Conservation (phyloP, 108 stramenopile genomes). For the Fragilariopsis cylindrus region DNA sequence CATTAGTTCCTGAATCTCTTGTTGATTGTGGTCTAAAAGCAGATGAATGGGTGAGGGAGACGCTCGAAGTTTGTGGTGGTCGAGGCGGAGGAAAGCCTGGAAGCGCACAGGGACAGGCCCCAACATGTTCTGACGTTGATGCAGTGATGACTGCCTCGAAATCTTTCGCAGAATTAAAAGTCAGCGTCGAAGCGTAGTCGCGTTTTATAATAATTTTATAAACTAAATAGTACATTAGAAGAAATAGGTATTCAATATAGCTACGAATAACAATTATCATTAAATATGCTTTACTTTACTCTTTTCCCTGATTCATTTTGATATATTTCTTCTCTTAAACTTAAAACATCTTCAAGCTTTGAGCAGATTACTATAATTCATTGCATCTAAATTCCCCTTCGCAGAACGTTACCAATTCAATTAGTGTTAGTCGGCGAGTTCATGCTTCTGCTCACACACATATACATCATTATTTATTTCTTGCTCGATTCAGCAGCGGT, state of each 20-base stretch:
- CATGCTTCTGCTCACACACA: background rate
- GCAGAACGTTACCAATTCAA: background rate
- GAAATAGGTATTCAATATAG: background rate
- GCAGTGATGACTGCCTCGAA: slow-evolving; percentile 67
- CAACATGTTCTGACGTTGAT: slow-evolving; percentile 63
- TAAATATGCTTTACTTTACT: background rate
- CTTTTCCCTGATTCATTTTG: background rate
- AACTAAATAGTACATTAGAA: background rate
- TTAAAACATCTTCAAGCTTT: background rate
- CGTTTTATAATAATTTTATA: background rate
- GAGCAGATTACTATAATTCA: background rate
- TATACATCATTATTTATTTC: background rate
- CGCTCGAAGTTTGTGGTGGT: slow-evolving; percentile 77
- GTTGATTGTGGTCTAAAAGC: slow-evolving; percentile 73
- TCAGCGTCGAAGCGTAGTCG: slow-evolving; percentile 12
- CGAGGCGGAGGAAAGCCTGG: slow-evolving; percentile 84
- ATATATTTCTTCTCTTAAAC: background rate
- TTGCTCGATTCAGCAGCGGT: background rate
- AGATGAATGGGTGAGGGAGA: slow-evolving; percentile 75
- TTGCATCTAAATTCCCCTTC: too few species aligned
- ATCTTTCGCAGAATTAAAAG: slow-evolving; percentile 51
- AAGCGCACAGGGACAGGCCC: slow-evolving; percentile 84
- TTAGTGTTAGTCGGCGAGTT: background rate
- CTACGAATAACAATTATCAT: too few species aligned
- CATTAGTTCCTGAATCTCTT: slow-evolving; percentile 67